A percentile compares a stretch with the other conserved stretches of the same genome.
These are phyloP conservation scores for Puccinia polysora DNA, from an alignment of 1,284 basidiomycete genomes.

Conservation along the genomic window DNA sequence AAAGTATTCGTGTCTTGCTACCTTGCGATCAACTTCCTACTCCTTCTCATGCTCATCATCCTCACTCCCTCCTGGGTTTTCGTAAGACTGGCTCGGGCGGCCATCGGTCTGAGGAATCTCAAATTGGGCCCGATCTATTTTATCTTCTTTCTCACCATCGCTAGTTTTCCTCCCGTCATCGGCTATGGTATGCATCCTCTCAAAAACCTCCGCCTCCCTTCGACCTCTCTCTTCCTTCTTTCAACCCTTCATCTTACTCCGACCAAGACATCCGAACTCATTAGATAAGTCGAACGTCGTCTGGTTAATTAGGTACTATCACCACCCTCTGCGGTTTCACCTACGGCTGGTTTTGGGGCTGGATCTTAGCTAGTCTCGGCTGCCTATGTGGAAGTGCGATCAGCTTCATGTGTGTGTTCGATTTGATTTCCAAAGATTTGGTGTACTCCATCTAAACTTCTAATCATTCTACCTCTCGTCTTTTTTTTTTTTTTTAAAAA, in stretches of 20 bases:
- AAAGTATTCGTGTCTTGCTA: conserved; percentile 17
- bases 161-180: conserved; percentile 42
- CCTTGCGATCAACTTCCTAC: conserved; percentile 20
- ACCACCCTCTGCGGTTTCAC: conserved; percentile 42
- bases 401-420: conserved; percentile 36
- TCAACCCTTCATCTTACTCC: not conserved
- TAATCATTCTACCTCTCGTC: not conserved
- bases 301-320: conserved; percentile 13
- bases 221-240: not conserved
- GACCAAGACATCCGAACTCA: not conserved
- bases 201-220: not conserved
- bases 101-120: conserved; percentile 18
- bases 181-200: conserved; percentile 40
- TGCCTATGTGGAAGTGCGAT: conserved; percentile 36
- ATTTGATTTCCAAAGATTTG: not conserved
- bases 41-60: conserved; percentile 26
- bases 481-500: not conserved
- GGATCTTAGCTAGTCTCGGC: conserved; percentile 32
- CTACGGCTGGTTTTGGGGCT: conserved; percentile 41
- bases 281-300: not conserved
- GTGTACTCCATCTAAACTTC: not conserved
- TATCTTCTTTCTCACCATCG: conserved; percentile 19
- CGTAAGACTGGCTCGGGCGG: conserved; percentile 22
- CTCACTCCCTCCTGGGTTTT: conserved; percentile 35
- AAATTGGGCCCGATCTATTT: conserved; percentile 31